A percentile compares a stretch with the other conserved stretches of the same genome.
Conservation (phyloP, 1,284 basidiomycete genomes). For the Malassezia restricta region DNA sequence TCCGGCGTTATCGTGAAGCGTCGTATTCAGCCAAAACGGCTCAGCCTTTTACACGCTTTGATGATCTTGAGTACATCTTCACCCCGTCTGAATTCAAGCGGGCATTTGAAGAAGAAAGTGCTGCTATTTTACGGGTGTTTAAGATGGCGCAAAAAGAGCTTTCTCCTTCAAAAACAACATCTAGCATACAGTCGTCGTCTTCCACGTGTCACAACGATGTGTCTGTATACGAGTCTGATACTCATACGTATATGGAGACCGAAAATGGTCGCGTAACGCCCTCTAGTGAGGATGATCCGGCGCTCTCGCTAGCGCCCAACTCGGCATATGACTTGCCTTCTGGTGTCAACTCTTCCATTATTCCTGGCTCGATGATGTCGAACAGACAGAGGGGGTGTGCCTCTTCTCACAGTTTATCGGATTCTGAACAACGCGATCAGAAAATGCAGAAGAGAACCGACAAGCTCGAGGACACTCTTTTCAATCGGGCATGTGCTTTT, state of each 20-base stretch:
- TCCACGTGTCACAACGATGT: neutral
- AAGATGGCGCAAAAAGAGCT: neutral
- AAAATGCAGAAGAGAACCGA: neutral
- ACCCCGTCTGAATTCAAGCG: constrained; percentile 32
- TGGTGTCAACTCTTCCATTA: neutral
- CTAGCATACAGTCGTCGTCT: too few relatives aligned
- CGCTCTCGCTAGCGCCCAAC: neutral
- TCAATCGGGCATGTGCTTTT: neutral
- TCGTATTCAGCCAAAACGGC: constrained; percentile 25
- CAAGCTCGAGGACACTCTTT: neutral
- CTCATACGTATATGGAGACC: neutral
- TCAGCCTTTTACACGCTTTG: constrained; percentile 31
- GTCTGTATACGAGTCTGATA: neutral
- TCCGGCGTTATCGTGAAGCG: constrained; percentile 34
- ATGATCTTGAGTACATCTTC: constrained; percentile 38
- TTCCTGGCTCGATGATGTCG: too few relatives aligned
- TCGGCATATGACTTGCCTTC: neutral
- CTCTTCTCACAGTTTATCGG: neutral
- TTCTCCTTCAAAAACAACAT: neutral
- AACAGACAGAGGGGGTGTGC: too few relatives aligned
- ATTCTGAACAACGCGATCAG: neutral
- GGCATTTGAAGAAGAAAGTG: constrained; percentile 30
- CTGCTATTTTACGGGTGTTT: neutral
- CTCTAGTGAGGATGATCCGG: neutral
- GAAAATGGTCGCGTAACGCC: neutral